Evolutionary conservation across 805 yeast genomes (phyloP).

Genomic region (Candida vartiovaarae): DNA sequence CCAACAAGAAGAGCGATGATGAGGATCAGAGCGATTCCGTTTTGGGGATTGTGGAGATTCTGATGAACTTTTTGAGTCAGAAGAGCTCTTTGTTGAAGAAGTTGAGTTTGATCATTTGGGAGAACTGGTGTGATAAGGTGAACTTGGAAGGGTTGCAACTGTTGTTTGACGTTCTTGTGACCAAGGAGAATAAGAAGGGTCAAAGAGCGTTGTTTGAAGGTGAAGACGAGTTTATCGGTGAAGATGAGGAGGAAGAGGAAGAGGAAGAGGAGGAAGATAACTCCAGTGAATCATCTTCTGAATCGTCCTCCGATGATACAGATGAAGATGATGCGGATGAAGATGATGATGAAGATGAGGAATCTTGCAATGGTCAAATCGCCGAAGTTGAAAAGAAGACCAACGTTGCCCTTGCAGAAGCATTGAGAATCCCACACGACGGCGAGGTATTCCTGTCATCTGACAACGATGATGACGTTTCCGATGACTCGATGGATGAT

Average conservation of each 20-base stretch:
- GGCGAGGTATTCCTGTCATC: constrained; percentile 33
- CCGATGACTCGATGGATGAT: constrained; percentile 86
- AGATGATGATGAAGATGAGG: constrained; percentile 30
- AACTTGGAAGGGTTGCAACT: constrained; percentile 38
- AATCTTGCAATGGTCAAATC: constrained; percentile 22
- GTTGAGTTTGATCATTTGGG: constrained; percentile 50
- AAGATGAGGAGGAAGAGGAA: constrained; percentile 37
- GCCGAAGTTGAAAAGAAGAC: constrained; percentile 47
- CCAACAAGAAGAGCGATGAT: constrained; percentile 33
- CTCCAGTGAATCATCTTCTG: background rate
- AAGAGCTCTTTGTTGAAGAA: constrained; percentile 51
- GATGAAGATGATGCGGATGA: constrained; percentile 26
- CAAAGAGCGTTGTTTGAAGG: constrained; percentile 68
- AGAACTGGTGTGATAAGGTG: constrained; percentile 42
- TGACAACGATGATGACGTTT: constrained; percentile 46
- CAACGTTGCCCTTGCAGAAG: constrained; percentile 59
- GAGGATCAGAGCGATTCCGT: constrained; percentile 36
- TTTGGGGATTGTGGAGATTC: constrained; percentile 49
- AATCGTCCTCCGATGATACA: constrained; percentile 26
- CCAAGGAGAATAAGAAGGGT: constrained; percentile 79
- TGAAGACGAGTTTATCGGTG: constrained; percentile 43
- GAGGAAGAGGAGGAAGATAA: constrained; percentile 28
- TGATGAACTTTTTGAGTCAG: constrained; percentile 51
- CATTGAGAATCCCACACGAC: constrained; percentile 54
- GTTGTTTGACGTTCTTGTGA: constrained; percentile 45